These are phyloP conservation scores for Luvunga scandens DNA, from an alignment of 345 rosid genomes.

Conservation along the genomic window DNA sequence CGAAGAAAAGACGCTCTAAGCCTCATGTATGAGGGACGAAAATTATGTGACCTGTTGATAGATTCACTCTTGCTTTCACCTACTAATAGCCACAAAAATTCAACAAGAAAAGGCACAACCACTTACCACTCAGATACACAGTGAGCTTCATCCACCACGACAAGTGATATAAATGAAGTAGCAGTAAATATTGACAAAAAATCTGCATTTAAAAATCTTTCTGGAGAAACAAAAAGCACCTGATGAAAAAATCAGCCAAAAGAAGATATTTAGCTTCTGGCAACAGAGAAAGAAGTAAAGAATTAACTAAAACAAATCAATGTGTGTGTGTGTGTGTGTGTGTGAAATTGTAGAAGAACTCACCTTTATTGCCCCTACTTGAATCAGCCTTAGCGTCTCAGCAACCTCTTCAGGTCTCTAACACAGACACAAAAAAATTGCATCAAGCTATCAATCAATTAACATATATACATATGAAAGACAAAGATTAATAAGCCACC, in stretches of 20 bases:
- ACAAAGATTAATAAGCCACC: conserved; percentile 34
- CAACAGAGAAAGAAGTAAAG: not conserved
- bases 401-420: conserved; percentile 77
- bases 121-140: conserved; percentile 96
- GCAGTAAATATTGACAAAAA: conserved; percentile 65
- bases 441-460: conserved; percentile 13
- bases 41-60: conserved; percentile 85
- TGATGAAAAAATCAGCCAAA: conserved; percentile 27
- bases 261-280: conserved; percentile 6
- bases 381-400: conserved; percentile 61
- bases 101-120: conserved; percentile 13
- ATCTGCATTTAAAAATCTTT: conserved; percentile 73
- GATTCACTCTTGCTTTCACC: not conserved
- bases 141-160: conserved; percentile 98
- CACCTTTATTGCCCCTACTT: conserved; percentile 75
- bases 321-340: too few species aligned
- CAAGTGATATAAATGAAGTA: conserved; percentile 53
- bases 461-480: not conserved
- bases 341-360: conserved; percentile 3
- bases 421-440: conserved; percentile 5
- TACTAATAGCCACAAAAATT: not conserved
- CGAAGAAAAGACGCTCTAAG: conserved; percentile 83
- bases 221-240: conserved; percentile 98
- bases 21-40: conserved; percentile 95
- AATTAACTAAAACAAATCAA: not conserved